Evolutionary conservation across 2,329 filamentous ascomycete genomes (phyloP).

Genomic region (Thielaviopsis ethacetica): DNA sequence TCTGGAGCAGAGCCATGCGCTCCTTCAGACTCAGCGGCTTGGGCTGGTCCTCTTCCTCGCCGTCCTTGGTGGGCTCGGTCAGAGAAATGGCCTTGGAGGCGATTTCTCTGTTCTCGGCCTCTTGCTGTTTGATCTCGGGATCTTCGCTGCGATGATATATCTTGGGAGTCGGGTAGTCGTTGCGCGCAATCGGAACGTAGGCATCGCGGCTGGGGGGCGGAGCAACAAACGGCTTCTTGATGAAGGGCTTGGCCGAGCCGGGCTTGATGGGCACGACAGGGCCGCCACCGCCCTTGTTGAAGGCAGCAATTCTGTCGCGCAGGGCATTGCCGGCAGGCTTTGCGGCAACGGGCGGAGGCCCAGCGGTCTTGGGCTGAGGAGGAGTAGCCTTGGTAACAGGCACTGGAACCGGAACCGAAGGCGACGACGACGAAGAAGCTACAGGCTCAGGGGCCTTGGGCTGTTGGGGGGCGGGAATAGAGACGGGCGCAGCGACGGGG

Average conservation of each 20-base stretch:
- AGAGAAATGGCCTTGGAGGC: slow-evolving; percentile 51
- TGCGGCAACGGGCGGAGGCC: slow-evolving; percentile 50
- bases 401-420: slow-evolving; percentile 19
- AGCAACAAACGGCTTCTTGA: slow-evolving; percentile 95
- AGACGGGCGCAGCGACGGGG: slow-evolving; percentile 17
- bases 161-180: slow-evolving; percentile 55
- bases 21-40: slow-evolving; percentile 92
- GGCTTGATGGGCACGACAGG: slow-evolving; percentile 87
- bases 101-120: slow-evolving; percentile 47
- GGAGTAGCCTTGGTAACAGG: slow-evolving; percentile 18
- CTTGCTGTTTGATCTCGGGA: slow-evolving; percentile 48
- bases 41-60: slow-evolving; percentile 59
- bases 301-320: slow-evolving; percentile 88
- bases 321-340: slow-evolving; percentile 69
- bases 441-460: slow-evolving; percentile 16
- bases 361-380: slow-evolving; percentile 27
- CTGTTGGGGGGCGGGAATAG: slow-evolving; percentile 18
- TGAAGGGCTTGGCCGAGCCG: slow-evolving; percentile 52
- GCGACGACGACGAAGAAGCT: slow-evolving; percentile 22
- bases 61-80: slow-evolving; percentile 31
- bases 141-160: slow-evolving; percentile 81
- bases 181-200: slow-evolving; percentile 56
- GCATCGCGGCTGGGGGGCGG: slow-evolving; percentile 86
- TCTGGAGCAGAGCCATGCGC: slow-evolving; percentile 82
- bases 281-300: slow-evolving; percentile 77